These are phyloP conservation scores for Penicillium digitatum DNA, from an alignment of 2,329 filamentous ascomycete genomes.

Conservation along the genomic window DNA sequence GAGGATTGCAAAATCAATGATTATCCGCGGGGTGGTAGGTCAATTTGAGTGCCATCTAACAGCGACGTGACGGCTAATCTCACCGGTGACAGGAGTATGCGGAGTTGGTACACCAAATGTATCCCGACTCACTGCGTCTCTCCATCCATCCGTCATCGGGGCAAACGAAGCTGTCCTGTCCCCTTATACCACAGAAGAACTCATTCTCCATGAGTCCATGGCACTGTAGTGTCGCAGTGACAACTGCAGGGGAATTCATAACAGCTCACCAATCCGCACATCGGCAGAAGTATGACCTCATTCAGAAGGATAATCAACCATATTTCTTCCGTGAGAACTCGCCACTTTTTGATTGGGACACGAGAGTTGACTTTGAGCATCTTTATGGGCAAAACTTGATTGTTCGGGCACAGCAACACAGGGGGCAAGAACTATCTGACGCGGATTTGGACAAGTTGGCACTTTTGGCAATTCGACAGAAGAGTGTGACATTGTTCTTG, in stretches of 20 bases:
- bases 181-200: constrained; percentile 2
- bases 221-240: constrained; percentile 10
- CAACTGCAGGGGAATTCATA: neutral
- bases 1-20: constrained; percentile 5
- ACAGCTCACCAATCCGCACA: constrained; percentile 7
- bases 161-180: constrained; percentile 5
- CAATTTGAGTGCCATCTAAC: neutral
- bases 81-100: neutral
- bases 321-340: constrained; percentile 9
- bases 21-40: constrained; percentile 5
- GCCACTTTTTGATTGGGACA: constrained; percentile 1
- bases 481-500: neutral
- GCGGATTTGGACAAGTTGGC: constrained; percentile 9
- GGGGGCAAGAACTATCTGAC: neutral
- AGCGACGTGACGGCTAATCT: neutral
- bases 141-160: constrained; percentile 8
- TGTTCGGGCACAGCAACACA: neutral
- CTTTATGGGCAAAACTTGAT: constrained; percentile 1
- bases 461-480: constrained; percentile 1
- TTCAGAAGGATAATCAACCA: neutral
- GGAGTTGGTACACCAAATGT: constrained; percentile 4
- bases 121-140: constrained; percentile 7
- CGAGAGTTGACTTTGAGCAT: constrained; percentile 1
- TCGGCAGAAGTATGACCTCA: constrained; percentile 2
- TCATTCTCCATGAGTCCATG: constrained; percentile 9